Evolutionary conservation across 768 basidiomycete genomes (phyloP), one percentile per base, ranked within the genome.

Genomic region (Suillus brevipes): DNA sequence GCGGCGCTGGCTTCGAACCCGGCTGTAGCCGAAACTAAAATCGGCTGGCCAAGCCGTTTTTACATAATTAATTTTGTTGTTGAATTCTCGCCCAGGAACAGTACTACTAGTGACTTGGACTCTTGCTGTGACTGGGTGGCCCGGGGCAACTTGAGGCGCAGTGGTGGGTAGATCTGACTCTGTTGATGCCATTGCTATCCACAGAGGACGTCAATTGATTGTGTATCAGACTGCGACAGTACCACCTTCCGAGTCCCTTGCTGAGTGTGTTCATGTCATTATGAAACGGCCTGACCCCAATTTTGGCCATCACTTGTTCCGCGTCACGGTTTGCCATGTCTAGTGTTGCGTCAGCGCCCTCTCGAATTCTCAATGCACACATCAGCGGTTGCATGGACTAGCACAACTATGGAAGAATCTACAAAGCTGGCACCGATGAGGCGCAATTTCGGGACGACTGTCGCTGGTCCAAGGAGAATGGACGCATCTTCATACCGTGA

Each of bases 391-490:
- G 16, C 52, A 10, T 31, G 52, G n/a, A 37, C 55, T 56, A 56
- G 20, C 34, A 36, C 13, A 7, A 7, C 13, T 57, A 16, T 25
- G 20, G 36, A 55, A 34, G 36, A 55, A 34, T 55, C 34, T 36
- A 57, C 61, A 57, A 28, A 52, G 10, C 8, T n/a, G 7, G 37
- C 7, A 20, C 52, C 34, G 25, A 36, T 49, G 28, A 31, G 10
- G 12, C 61, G 50, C 7, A 28, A 20, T 20, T 38, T 40, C 4
- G 61, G 40, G 10, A n/a, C 37, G 6, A 36, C 25, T 37, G 25
- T 40, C 40, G n/a, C 56, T 59, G 52, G 50, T 40, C 49, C 28
- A 23, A 60, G 37, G 25, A 52, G 28, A 52, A 61, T 49, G 43
- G 60, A 52, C 12, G 20, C 31, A 8, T 6, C n/a, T n/a, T 25